Percentiles rank a stretch among this genome's conserved stretches.
Evolutionary conservation across 2,329 filamentous ascomycete species (phyloP).

Genomic region (Chalaropsis thielavioides): DNA sequence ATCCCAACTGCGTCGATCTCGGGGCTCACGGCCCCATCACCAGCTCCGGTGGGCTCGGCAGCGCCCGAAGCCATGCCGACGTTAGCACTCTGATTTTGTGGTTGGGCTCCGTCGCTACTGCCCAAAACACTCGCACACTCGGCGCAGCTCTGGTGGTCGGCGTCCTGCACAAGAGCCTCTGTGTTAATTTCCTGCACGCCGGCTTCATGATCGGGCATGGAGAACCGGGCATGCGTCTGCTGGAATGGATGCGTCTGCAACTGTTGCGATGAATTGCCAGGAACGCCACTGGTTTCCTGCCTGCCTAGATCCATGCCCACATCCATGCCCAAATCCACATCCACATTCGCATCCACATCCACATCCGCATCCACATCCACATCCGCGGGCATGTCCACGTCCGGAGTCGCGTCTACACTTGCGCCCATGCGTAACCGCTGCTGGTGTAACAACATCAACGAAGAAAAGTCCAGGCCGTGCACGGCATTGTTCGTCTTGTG

Average conservation of each 20-base stretch:
- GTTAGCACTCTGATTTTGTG: not conserved
- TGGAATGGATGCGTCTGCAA: not conserved
- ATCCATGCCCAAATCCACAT: not conserved
- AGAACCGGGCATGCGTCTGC: not conserved
- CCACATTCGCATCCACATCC: not conserved
- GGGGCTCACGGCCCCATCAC: not conserved
- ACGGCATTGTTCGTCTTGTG: not conserved
- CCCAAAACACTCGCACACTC: not conserved
- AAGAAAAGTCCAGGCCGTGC: not conserved
- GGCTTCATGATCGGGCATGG: not conserved
- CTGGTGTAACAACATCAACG: not conserved
- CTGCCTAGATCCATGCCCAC: not conserved
- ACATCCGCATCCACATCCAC: not conserved
- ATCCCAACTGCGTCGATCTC: not conserved
- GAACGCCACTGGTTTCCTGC: not conserved
- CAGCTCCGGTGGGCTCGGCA: not conserved
- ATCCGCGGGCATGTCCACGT: not conserved
- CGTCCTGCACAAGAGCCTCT: not conserved
- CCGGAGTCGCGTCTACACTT: not conserved
- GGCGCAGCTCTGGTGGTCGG: not conserved
- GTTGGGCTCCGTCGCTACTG: not conserved
- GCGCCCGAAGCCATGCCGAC: not conserved
- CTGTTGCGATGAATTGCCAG: not conserved
- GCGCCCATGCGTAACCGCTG: not conserved
- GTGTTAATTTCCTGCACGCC: not conserved